These are phyloP conservation scores for Solanum sejunctum DNA, from an alignment of 257 asterid species.

Conservation along the genomic window DNA sequence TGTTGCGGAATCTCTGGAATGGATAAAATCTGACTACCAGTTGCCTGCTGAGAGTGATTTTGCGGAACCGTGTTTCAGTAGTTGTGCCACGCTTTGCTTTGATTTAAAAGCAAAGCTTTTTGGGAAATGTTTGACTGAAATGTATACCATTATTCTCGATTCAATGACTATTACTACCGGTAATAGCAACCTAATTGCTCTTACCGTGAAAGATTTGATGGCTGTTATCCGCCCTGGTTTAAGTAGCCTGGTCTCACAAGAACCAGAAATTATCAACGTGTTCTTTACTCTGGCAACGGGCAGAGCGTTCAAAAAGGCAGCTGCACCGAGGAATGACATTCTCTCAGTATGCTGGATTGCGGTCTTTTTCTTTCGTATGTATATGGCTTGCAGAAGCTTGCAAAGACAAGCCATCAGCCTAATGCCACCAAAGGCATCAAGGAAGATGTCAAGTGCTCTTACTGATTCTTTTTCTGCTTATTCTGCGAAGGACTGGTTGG, in stretches of 20 bases:
- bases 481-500: slow-evolving; percentile 74
- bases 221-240: slow-evolving; percentile 40
- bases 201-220: slow-evolving; percentile 45
- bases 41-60: slow-evolving; percentile 17
- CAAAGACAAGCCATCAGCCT: slow-evolving; percentile 48
- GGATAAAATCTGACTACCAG: slow-evolving; percentile 43
- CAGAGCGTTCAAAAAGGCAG: slow-evolving; percentile 14
- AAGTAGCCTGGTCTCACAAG: slow-evolving; percentile 30
- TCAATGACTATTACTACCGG: slow-evolving; percentile 70
- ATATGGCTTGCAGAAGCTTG: slow-evolving; percentile 61
- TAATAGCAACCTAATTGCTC: slow-evolving; percentile 55
- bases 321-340: slow-evolving; percentile 13
- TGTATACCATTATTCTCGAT: slow-evolving; percentile 54
- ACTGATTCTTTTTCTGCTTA: slow-evolving; percentile 43
- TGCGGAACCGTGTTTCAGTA: slow-evolving; percentile 9
- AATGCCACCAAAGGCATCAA: slow-evolving; percentile 55
- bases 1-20: slow-evolving; percentile 54
- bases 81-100: slow-evolving; percentile 11
- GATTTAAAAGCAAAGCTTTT: slow-evolving; percentile 48
- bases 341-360: slow-evolving; percentile 46
- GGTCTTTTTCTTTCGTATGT: slow-evolving; percentile 47
- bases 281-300: slow-evolving; percentile 36
- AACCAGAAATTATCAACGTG: slow-evolving; percentile 20
- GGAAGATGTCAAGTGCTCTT: slow-evolving; percentile 46
- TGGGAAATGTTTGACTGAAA: slow-evolving; percentile 61